phyloP scores from a whole-genome alignment of 2,329 filamentous ascomycete species.

The Pseudopithomyces chartarum region DNA sequence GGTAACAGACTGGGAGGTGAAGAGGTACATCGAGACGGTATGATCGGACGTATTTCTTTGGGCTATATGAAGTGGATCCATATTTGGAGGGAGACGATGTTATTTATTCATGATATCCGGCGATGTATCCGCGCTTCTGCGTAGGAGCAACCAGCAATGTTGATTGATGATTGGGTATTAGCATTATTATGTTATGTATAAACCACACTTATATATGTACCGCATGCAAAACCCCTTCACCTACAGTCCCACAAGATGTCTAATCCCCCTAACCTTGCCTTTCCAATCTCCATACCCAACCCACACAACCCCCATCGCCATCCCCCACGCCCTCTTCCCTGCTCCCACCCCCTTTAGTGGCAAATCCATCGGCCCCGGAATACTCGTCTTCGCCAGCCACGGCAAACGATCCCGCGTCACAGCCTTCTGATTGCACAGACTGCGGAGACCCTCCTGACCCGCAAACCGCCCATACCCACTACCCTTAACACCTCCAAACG shows the following conservation, averaged over 20 bases:
- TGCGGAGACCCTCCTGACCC: conserved; percentile 83
- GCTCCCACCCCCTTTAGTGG: conserved; percentile 61
- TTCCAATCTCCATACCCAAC: conserved; percentile 53
- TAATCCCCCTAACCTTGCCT: conserved; percentile 48
- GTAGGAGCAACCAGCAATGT: neutral
- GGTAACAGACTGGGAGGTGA: conserved; percentile 89
- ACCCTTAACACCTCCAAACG: conserved; percentile 89
- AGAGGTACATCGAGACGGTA: conserved; percentile 44
- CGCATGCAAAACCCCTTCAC: neutral
- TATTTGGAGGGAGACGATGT: neutral
- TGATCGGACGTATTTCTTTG: conserved; percentile 8
- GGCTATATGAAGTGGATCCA: neutral
- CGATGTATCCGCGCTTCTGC: neutral
- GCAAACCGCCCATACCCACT: conserved; percentile 92
- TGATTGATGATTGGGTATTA: neutral
- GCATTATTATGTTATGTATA: conserved; percentile 3
- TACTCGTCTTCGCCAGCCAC: conserved; percentile 66
- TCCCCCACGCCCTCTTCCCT: conserved; percentile 46
- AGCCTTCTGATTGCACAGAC: conserved; percentile 85
- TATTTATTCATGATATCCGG: conserved; percentile 8
- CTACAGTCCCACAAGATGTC: conserved; percentile 42
- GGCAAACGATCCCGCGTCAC: conserved; percentile 77
- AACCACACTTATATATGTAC: neutral
- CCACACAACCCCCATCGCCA: conserved; percentile 54
- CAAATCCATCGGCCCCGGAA: conserved; percentile 81